phyloP scores from a whole-genome alignment of 805 yeast species.

The Saccharomycopsis malanga region DNA sequence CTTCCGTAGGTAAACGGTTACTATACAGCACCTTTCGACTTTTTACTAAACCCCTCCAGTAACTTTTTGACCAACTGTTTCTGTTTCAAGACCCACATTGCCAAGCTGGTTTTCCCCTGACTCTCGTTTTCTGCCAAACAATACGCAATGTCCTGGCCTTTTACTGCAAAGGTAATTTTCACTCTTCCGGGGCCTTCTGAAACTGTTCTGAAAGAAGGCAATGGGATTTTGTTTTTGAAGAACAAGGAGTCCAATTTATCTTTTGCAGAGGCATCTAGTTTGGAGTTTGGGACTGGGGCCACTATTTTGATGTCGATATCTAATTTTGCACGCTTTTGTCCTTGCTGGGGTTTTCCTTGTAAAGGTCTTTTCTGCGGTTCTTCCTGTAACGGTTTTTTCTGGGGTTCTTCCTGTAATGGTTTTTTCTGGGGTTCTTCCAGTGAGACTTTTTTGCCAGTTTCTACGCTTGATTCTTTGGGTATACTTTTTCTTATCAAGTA shows the following conservation, averaged over 20 bases:
- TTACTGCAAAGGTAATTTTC: background rate
- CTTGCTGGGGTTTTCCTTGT: background rate
- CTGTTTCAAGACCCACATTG: background rate
- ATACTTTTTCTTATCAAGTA: conserved; percentile 1
- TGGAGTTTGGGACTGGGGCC: background rate
- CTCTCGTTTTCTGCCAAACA: background rate
- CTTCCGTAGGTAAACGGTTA: too few species aligned
- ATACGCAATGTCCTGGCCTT: background rate
- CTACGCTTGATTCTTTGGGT: conserved; percentile 2
- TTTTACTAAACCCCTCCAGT: too few species aligned
- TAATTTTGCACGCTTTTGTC: too few species aligned
- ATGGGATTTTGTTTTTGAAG: background rate
- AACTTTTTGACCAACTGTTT: too few species aligned
- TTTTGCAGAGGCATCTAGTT: background rate
- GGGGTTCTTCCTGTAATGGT: background rate
- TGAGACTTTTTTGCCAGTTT: background rate
- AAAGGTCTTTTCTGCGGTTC: background rate
- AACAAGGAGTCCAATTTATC: background rate
- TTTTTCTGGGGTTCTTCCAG: background rate
- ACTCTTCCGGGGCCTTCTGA: background rate
- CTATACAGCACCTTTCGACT: too few species aligned
- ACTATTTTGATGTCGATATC: background rate
- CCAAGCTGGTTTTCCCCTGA: background rate
- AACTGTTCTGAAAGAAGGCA: background rate
- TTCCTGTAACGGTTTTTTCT: background rate